A percentile compares a stretch with the other conserved stretches of the same genome.
Conservation (phyloP, 2,329 filamentous ascomycete species). For the Decorospora gaudefroyi region DNA sequence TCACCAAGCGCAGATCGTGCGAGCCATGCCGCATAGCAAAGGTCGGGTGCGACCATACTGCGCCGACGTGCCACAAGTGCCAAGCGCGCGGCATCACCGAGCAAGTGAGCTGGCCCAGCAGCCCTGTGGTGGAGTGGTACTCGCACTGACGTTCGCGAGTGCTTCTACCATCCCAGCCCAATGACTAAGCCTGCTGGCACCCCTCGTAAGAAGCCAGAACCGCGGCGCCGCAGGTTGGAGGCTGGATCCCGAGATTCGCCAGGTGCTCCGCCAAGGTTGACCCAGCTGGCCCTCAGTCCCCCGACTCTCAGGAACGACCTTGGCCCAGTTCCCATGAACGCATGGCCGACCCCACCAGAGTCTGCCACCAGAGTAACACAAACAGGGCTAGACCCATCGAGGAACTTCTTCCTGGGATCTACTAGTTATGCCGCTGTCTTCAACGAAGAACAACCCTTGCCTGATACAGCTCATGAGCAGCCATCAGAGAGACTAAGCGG, state of each 20-base stretch:
- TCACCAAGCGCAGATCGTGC: conserved; percentile 36
- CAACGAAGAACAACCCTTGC: conserved; percentile 37
- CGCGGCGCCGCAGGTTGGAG: conserved; percentile 34
- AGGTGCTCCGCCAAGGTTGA: conserved; percentile 25
- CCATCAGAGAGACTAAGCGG: conserved; percentile 31
- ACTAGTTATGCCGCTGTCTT: conserved; percentile 47
- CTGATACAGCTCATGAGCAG: conserved; percentile 39
- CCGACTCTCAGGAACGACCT: conserved; percentile 37
- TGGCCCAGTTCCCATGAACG: conserved; percentile 15
- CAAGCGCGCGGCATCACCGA: conserved; percentile 39
- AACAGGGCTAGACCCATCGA: conserved; percentile 27
- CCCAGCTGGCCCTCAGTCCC: conserved; percentile 34
- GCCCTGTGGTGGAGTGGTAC: neutral
- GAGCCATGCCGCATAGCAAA: conserved; percentile 47
- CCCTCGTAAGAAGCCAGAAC: conserved; percentile 43
- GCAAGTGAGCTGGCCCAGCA: conserved; percentile 29
- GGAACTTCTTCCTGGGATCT: conserved; percentile 43
- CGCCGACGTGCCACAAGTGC: conserved; percentile 44
- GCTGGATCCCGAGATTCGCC: conserved; percentile 19
- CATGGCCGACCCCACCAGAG: conserved; percentile 41
- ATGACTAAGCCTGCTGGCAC: conserved; percentile 46
- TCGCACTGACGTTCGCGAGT: conserved; percentile 22
- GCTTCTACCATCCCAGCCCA: conserved; percentile 45
- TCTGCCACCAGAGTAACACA: conserved; percentile 28
- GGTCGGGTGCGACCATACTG: conserved; percentile 43